Conservation (phyloP, 345 rosid species). For the Rhodomyrtus tomentosa region DNA sequence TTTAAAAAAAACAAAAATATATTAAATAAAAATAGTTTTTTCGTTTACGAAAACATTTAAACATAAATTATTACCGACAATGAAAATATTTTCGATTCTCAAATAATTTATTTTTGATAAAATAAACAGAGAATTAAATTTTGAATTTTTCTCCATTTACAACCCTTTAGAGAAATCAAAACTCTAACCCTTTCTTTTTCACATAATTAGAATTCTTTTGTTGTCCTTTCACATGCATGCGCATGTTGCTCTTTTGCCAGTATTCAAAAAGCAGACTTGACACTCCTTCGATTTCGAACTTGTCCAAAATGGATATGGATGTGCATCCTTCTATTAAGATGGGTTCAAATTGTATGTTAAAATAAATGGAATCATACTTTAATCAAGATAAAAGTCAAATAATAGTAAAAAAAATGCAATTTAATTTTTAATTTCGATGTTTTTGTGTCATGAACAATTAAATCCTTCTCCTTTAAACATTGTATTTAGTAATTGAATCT, state of each 20-base stretch:
- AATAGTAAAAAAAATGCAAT: not conserved
- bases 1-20: not conserved
- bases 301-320: not conserved
- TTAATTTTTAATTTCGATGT: not conserved
- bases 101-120: accelerated
- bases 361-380: not conserved
- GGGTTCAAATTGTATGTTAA: not conserved
- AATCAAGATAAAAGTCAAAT: not conserved
- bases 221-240: not conserved
- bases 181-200: not conserved
- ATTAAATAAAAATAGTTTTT: not conserved
- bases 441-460: not conserved
- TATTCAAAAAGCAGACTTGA: not conserved
- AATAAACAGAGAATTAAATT: not conserved
- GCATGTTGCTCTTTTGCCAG: not conserved
- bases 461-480: not conserved
- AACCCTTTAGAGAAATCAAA: not conserved
- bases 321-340: not conserved
- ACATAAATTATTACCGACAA: not conserved
- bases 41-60: not conserved
- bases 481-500: not conserved
- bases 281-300: not conserved
- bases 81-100: not conserved
- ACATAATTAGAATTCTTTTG: not conserved
- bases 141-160: not conserved